Conservation (phyloP, 805 yeast species). For the Wickerhamomyces strasburgensis region DNA sequence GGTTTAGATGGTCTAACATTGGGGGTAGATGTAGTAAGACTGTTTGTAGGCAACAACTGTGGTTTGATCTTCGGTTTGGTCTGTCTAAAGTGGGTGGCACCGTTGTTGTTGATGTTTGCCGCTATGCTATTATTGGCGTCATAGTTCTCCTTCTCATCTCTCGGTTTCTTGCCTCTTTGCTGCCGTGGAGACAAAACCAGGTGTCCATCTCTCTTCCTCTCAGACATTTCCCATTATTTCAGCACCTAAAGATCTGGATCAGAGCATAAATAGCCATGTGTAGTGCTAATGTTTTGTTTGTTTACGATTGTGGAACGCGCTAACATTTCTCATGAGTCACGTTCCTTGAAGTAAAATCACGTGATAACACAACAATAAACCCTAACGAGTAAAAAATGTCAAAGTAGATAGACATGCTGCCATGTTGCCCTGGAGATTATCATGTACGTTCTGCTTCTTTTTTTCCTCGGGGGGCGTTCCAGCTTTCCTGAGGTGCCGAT, state of each 20-base stretch:
- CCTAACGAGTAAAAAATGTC: no score
- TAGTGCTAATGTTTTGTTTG: no score
- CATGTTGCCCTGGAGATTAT: slow-evolving; percentile 8
- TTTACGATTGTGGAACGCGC: no score
- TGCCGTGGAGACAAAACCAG: background rate
- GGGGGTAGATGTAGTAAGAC: slow-evolving; percentile 1
- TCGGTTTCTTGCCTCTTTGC: background rate
- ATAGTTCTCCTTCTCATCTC: background rate
- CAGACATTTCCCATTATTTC: no score
- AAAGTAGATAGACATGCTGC: no score
- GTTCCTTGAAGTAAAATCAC: no score
- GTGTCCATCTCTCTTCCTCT: background rate
- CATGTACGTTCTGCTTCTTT: background rate
- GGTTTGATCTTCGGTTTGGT: background rate
- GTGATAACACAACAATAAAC: no score
- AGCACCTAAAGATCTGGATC: no score
- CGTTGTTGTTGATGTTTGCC: background rate
- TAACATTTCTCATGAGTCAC: no score
- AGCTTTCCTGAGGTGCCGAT: no score
- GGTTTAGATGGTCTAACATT: slow-evolving; percentile 6
- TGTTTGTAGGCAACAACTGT: slow-evolving; percentile 5
- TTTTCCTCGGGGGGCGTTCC: background rate
- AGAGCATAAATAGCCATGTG: no score
- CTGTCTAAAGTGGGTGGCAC: background rate
- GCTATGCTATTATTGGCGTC: background rate